Base-by-base conservation (phyloP, 306 rosid genomes). In the Lagenaria siceraria region DNA sequence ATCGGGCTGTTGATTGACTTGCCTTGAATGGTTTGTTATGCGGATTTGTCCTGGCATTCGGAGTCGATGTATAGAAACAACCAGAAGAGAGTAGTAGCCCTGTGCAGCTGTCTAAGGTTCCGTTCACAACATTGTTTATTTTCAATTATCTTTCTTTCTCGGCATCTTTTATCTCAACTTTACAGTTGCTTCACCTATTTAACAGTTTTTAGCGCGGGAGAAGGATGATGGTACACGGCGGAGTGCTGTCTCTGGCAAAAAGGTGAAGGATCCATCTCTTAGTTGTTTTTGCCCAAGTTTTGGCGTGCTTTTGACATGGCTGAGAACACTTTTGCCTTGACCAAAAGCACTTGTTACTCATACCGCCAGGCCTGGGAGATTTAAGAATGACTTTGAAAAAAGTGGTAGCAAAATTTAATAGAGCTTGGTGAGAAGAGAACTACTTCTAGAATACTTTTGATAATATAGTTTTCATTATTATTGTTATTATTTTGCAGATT, bases 241-340 rank as follows among this genome's bases (percentile, higher is more conserved):
- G 48, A 95, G 99, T 56, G 97, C 97, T 27, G 96, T 95, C 78
- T 95, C 99, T 77, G 99, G 99, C 74, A 95, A 95, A 87, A 95
- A 95, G 96, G 99, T 95, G 22, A 35, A 25, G 27, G 40, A 24
- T 25, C 58, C 15, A 15, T 27, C 76, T 71, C 25, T 65, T 8
- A 1, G 0, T 64, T 65, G 64, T 25, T 19, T 63, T 61, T 61
- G 68, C 68, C 18, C 1, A 33, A 33, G 46, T 63, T 63, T 31
- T 3, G 25, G 9, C 29, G 31, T 33, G 27, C 27, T 52, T 35
- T 29, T 29, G 22, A 1, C 31, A 7, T 29, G 1, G 69, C n/a
- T 61, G 0, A 33, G 17, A 31, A 22, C 22, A 33, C 11, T 19
- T 63, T 63, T 63, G 24, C 24, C 70, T 31, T 8, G 70, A 17